These are phyloP conservation scores for Corymbia calophylla DNA, from an alignment of 441 rosid genomes.

Conservation along the genomic window DNA sequence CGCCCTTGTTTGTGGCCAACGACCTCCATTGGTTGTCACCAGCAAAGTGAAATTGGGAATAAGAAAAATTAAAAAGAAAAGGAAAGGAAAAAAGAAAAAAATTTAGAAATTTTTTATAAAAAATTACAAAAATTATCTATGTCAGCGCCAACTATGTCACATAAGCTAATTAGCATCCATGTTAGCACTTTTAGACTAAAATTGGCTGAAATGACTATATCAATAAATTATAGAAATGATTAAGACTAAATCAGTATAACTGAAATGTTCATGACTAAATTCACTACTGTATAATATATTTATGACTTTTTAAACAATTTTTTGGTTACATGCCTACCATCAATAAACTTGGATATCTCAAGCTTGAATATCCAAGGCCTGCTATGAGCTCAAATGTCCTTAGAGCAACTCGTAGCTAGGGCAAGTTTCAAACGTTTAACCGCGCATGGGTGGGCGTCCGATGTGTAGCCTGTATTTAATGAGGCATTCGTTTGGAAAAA, in stretches of 20 bases:
- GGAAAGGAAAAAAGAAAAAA: not conserved
- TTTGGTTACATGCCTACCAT: not conserved
- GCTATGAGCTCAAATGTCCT: not conserved
- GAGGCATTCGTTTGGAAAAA: not conserved
- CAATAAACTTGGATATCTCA: not conserved
- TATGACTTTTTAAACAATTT: not conserved
- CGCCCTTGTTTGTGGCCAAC: not conserved
- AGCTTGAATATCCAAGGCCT: not conserved
- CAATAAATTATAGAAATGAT: not conserved
- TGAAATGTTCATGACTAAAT: not conserved
- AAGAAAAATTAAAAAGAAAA: not conserved
- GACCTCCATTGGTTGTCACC: not conserved
- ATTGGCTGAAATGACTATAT: not conserved
- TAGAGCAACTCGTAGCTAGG: not conserved
- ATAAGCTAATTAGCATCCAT: rapidly evolving
- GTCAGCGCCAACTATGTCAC: rapidly evolving
- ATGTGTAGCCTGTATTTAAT: not conserved
- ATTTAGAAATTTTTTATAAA: not conserved
- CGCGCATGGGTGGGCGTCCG: not conserved
- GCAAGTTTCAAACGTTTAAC: not conserved
- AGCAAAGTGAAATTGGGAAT: too few relatives aligned
- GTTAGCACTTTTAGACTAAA: not conserved
- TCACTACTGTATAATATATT: not conserved
- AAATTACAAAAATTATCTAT: not conserved
- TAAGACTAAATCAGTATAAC: not conserved